These are phyloP conservation scores for Exophiala oligosperma DNA, from an alignment of 2,329 filamentous ascomycete genomes.

Conservation along the genomic window DNA sequence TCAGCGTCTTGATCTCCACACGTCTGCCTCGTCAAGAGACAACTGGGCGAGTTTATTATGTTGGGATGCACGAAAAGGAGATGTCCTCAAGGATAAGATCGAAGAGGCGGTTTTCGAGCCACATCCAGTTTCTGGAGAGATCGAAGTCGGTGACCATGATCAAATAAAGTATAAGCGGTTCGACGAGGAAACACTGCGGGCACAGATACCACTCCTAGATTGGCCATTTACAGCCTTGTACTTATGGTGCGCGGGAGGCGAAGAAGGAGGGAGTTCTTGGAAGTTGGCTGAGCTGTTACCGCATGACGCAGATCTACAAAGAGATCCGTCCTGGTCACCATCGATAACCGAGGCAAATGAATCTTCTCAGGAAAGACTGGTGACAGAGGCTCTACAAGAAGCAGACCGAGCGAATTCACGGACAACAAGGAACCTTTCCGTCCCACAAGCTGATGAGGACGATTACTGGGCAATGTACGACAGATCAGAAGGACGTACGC, in stretches of 20 bases:
- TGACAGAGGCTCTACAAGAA: constrained; percentile 38
- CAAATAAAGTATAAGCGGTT: constrained; percentile 57
- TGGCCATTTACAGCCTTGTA: constrained; percentile 58
- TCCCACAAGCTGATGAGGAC: constrained; percentile 56
- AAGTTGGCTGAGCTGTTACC: constrained; percentile 60
- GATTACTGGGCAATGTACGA: constrained; percentile 67
- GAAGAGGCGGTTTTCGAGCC: constrained; percentile 59
- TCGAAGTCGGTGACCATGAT: constrained; percentile 61
- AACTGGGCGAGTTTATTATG: constrained; percentile 62
- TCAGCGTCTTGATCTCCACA: constrained; percentile 60
- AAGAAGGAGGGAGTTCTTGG: constrained; percentile 58
- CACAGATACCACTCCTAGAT: constrained; percentile 54
- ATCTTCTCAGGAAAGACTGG: constrained; percentile 38
- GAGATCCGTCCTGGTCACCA: constrained; percentile 52
- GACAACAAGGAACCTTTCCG: constrained; percentile 18
- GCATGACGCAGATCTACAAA: constrained; percentile 50
- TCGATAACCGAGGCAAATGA: constrained; percentile 58
- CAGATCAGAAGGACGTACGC: constrained; percentile 54
- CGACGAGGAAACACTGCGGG: constrained; percentile 63
- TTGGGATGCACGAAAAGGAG: constrained; percentile 57
- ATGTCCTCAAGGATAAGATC: constrained; percentile 54
- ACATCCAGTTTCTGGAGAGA: constrained; percentile 65
- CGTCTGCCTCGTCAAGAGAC: constrained; percentile 44
- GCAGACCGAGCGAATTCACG: constrained; percentile 30
- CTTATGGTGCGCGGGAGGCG: constrained; percentile 61